A percentile compares a stretch with the other conserved stretches of the same genome.
Conservation (phyloP, 345 rosid species). For the Pseudoturritis turrita region DNA sequence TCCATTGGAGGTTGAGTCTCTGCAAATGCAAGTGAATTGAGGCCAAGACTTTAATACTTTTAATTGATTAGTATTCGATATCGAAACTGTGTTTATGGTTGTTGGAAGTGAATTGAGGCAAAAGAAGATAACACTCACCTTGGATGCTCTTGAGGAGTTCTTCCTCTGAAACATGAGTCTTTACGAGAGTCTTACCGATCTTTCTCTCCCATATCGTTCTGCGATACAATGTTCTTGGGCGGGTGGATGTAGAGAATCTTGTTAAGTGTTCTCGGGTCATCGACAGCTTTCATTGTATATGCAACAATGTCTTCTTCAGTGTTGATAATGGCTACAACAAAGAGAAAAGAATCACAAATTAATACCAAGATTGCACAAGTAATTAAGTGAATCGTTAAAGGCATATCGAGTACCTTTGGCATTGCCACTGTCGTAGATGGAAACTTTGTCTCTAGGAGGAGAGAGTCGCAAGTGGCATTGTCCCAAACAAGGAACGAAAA, state of each 20-base stretch:
- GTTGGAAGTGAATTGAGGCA: too few relatives aligned
- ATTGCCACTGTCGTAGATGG: conserved; percentile 49
- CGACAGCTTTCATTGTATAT: conserved; percentile 52
- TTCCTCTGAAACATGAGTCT: too few relatives aligned
- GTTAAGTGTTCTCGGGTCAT: conserved; percentile 61
- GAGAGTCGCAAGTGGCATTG: conserved; percentile 38
- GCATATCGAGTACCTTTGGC: conserved; percentile 39
- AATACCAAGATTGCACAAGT: background rate
- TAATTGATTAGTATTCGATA: background rate
- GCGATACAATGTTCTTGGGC: conserved; percentile 53
- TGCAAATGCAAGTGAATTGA: conserved; percentile 33
- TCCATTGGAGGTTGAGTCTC: conserved; percentile 48
- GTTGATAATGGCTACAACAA: conserved; percentile 53
- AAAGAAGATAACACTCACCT: too few relatives aligned
- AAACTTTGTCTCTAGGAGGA: conserved; percentile 62
- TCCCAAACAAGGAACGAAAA: conserved; percentile 34
- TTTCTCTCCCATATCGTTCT: too few relatives aligned
- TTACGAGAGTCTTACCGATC: too few relatives aligned
- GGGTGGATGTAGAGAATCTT: conserved; percentile 66
- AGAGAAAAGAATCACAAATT: background rate
- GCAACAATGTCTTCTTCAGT: conserved; percentile 65
- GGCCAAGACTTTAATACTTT: background rate
- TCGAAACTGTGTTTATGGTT: too few relatives aligned
- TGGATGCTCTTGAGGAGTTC: too few relatives aligned
- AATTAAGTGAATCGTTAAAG: too few relatives aligned